These are phyloP conservation scores for Patellifolia procumbens DNA, from an alignment of 179 eudicot species.

Conservation along the genomic window DNA sequence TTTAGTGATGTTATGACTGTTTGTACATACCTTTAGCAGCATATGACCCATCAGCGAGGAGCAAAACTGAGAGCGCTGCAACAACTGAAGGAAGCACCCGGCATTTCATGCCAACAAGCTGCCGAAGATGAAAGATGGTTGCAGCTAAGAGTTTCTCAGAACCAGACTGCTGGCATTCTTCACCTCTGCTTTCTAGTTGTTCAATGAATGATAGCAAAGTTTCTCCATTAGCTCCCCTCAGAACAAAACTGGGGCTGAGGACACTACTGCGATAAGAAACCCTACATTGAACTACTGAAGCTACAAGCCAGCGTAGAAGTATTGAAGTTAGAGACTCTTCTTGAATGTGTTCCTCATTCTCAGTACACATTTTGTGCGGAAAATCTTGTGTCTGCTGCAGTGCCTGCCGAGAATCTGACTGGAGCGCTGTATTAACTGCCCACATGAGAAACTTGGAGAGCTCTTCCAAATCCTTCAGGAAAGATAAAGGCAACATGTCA, in stretches of 20 bases:
- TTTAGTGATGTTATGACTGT: not conserved
- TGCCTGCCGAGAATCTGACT: constrained; percentile 35
- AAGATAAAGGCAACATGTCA: constrained; percentile 11
- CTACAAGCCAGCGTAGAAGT: constrained; percentile 85
- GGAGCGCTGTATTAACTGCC: constrained; percentile 73
- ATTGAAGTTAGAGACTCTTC: constrained; percentile 57
- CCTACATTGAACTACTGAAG: constrained; percentile 62
- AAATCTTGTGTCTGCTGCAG: constrained; percentile 28
- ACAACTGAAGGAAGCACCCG: constrained; percentile 61
- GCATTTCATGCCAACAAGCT: constrained; percentile 52
- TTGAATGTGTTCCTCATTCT: constrained; percentile 31
- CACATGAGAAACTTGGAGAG: constrained; percentile 58
- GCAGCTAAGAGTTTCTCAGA: constrained; percentile 56
- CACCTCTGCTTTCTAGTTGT: constrained; percentile 26
- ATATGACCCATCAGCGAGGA: constrained; percentile 36
- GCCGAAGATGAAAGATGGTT: constrained; percentile 62
- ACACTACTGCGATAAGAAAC: constrained; percentile 37
- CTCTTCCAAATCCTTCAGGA: constrained; percentile 60
- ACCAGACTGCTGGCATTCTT: constrained; percentile 33
- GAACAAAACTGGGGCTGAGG: constrained; percentile 22
- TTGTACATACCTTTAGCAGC: constrained; percentile 32
- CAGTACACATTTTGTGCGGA: not conserved
- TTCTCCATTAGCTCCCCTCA: constrained; percentile 28
- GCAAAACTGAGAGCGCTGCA: constrained; percentile 69
- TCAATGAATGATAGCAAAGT: constrained; percentile 54